Evolutionary conservation across 140 eudicot species (phyloP), one percentile per base, ranked within the genome.

Genomic region (Bidens hawaiensis): DNA sequence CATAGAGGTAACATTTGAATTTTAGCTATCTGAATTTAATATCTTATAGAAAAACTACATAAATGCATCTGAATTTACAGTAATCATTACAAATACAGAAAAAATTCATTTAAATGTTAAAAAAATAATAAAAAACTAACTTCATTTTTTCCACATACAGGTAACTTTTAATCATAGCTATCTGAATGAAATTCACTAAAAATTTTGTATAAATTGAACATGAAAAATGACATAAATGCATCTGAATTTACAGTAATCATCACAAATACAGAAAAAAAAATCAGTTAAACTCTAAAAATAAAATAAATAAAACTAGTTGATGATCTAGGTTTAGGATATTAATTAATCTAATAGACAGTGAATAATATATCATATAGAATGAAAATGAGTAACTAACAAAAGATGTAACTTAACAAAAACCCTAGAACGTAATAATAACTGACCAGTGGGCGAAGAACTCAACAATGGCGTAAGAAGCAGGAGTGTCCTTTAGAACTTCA

Each of bases 361-460:
- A n/a, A n/a, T n/a, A n/a, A n/a, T n/a, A n/a, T n/a, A n/a, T n/a
- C n/a, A n/a, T n/a, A n/a, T n/a, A n/a, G n/a, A n/a, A n/a, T n/a
- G n/a, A n/a, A n/a, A n/a, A n/a, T n/a, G n/a, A n/a, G n/a, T 31
- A 31, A 31, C 8, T 31, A 31, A 31, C 13, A 36, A 6, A 36
- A 10, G 65, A 62, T 62, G 57, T 62, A 51, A 52, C 48, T 27
- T 36, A 49, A 33, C 9, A 67, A 61, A 67, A 61, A 56, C 54
- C 57, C 49, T 52, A 51, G 42, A 60, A 28, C 21, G 21, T 12
- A 0, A 53, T 15, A 53, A 53, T 3, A 45, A 85, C 79, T 28
- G 19, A 90, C 95, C 97, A 90, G 79, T 84, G 81, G 61, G 97
- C 97, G 62, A 86, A 90, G 84, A 90, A 90, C 64, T 90, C 97